Base-by-base conservation (phyloP, 2,329 filamentous ascomycete genomes). In the Parastagonospora avenae region DNA sequence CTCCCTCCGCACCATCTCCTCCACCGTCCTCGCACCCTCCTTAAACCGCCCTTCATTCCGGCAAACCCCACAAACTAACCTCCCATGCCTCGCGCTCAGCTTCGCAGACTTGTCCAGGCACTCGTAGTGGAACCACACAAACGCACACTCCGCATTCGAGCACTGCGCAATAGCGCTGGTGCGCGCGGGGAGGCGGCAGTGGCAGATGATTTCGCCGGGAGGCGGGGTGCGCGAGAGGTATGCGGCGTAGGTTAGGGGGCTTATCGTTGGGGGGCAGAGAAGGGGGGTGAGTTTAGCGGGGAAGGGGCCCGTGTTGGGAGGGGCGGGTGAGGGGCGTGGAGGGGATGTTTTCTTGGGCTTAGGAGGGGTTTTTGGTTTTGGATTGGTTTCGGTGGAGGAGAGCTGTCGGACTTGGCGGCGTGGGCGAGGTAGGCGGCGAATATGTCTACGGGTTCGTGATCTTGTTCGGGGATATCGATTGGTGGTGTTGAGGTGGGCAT, bases 71-170 rank as follows among this genome's bases (percentile, higher is more conserved):
- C 61, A 64, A 1, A 54, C 8, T 30, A 55, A 19, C 4, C 29
- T 57, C 2, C 59, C 54, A 30, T 40, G 42, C 7, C 55, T 28
- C 1, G 47, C 44, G 16, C 46, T 49, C 2, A 60, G 15, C 31
- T 64, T 66, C 4, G 54, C 52, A 1, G 42, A 43, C 11, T 46
- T 53, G 35, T 55, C 50, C 2, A 67, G 46, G 19, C 66, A 69
- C 1, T 38, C 35, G 46, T 66, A 61, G 42, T 69, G 66, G 12
- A 52, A 62, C 58, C 59, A 65, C 5, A 16, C 8, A 7, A 66
- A 47, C 1, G 15, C 16, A 24, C 66, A 69, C 9, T 47, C 15
- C 1, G 28, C 15, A 27, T 55, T 63, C 2, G 36, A 38, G 30
- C 66, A 68, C 19, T 66, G 57, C 2, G 55, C 50, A 10, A 68